Evolutionary conservation across 768 basidiomycete species (phyloP).

Genomic region (Dendrothele bispora): DNA sequence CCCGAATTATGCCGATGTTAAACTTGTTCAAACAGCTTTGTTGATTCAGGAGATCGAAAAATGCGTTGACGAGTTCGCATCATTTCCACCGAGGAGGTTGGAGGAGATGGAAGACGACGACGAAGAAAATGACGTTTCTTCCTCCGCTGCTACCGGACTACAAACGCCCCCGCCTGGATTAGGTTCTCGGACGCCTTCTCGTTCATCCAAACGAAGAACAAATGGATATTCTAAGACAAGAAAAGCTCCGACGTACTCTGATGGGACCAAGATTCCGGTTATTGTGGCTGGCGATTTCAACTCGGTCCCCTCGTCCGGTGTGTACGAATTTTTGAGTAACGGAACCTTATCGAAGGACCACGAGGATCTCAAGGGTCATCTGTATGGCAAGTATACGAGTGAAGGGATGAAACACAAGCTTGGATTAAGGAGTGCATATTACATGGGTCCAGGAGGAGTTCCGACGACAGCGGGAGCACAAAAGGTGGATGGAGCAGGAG

Average conservation of each 20-base stretch:
- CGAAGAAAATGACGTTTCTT: constrained; percentile 8
- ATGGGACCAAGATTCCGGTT: constrained; percentile 87
- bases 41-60: constrained; percentile 93
- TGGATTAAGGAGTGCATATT: constrained; percentile 84
- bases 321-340: constrained; percentile 85
- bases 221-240: no score
- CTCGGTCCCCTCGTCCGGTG: constrained; percentile 81
- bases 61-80: constrained; percentile 80
- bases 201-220: no score
- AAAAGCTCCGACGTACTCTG: constrained; percentile 61
- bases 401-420: constrained; percentile 83
- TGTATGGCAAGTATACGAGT: constrained; percentile 90
- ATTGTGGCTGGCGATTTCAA: constrained; percentile 97
- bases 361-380: constrained; percentile 88
- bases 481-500: no score
- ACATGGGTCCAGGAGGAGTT: constrained; percentile 22
- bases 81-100: constrained; percentile 60
- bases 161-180: no score
- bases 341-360: constrained; percentile 75
- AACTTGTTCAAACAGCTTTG: constrained; percentile 93
- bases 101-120: constrained; percentile 18
- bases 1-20: constrained; percentile 90
- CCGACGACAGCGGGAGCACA: not conserved
- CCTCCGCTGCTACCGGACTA: constrained; percentile 10
- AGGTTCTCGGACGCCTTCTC: no score